Percentiles rank a stretch among this genome's conserved stretches.
phyloP scores from a whole-genome alignment of 805 yeast species.

The Wickerhamomyces bisporus region DNA sequence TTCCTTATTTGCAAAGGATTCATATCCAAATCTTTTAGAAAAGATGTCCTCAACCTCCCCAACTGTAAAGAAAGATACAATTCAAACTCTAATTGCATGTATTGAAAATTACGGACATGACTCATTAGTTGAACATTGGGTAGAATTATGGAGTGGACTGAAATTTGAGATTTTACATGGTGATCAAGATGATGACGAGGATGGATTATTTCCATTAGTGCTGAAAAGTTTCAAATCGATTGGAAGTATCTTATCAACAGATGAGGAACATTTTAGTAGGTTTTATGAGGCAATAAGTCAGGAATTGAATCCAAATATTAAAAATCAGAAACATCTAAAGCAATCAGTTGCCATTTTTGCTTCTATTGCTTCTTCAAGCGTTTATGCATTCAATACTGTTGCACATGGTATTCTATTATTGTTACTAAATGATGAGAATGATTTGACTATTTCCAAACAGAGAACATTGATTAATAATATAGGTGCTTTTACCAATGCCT shows the following conservation, averaged over 20 bases:
- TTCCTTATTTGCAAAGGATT: slow-evolving; percentile 59
- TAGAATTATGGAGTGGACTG: slow-evolving; percentile 77
- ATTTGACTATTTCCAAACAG: slow-evolving; percentile 49
- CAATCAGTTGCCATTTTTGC: slow-evolving; percentile 61
- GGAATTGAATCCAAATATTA: slow-evolving; percentile 51
- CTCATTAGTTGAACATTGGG: slow-evolving; percentile 57
- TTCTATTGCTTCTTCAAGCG: slow-evolving; percentile 45
- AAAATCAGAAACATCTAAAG: slow-evolving; percentile 47
- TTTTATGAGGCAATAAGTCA: slow-evolving; percentile 37
- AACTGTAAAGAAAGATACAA: slow-evolving; percentile 66
- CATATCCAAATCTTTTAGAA: slow-evolving; percentile 72
- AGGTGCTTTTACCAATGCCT: slow-evolving; percentile 51
- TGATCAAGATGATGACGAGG: slow-evolving; percentile 46
- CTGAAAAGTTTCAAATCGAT: slow-evolving; percentile 42
- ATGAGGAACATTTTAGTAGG: slow-evolving; percentile 29
- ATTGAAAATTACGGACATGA: slow-evolving; percentile 45
- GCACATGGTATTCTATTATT: slow-evolving; percentile 41
- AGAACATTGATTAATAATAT: slow-evolving; percentile 55
- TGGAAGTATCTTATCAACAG: slow-evolving; percentile 29
- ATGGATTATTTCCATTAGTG: slow-evolving; percentile 38
- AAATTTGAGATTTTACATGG: slow-evolving; percentile 87
- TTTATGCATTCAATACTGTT: slow-evolving; percentile 41
- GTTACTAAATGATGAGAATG: slow-evolving; percentile 31
- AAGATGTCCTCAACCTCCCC: slow-evolving; percentile 75
- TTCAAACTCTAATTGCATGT: slow-evolving; percentile 56